A percentile compares a stretch with the other conserved stretches of the same genome.
Conservation (phyloP, 805 yeast species). For the Ogataea saltuana region DNA sequence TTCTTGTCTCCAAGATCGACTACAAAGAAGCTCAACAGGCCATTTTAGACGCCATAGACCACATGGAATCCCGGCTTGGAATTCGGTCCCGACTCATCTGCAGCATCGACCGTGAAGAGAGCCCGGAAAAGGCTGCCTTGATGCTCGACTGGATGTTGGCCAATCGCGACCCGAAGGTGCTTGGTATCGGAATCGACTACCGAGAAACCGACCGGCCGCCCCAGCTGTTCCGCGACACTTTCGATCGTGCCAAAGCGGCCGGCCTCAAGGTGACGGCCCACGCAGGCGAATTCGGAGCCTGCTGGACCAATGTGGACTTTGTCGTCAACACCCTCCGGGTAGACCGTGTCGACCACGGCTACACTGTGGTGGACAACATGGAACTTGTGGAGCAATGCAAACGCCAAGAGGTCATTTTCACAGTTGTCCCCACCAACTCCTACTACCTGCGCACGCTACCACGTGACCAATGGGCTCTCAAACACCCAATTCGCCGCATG, state of each 20-base stretch:
- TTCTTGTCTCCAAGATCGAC: slow-evolving; percentile 30
- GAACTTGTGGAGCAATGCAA: slow-evolving; percentile 28
- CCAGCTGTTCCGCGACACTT: slow-evolving; percentile 30
- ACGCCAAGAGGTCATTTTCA: slow-evolving; percentile 24
- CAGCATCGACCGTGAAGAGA: slow-evolving; percentile 33
- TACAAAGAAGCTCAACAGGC: slow-evolving; percentile 31
- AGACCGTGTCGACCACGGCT: slow-evolving; percentile 35
- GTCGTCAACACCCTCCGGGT: slow-evolving; percentile 29
- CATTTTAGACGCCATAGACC: slow-evolving; percentile 29
- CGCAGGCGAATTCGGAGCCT: slow-evolving; percentile 35
- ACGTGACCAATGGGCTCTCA: slow-evolving; percentile 33
- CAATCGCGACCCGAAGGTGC: slow-evolving; percentile 23
- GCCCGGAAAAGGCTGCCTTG: slow-evolving; percentile 28
- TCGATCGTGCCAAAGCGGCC: slow-evolving; percentile 23
- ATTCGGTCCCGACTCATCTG: slow-evolving; percentile 29
- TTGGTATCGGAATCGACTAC: slow-evolving; percentile 37
- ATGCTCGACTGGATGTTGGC: slow-evolving; percentile 35
- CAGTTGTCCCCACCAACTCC: slow-evolving; percentile 37
- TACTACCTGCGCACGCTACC: slow-evolving; percentile 31
- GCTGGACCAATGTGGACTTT: slow-evolving; percentile 32
- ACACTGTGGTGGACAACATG: slow-evolving; percentile 32
- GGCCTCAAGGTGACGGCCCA: slow-evolving; percentile 35
- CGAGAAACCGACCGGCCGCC: slow-evolving; percentile 35
- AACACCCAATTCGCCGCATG: slow-evolving; percentile 36
- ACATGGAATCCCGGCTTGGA: slow-evolving; percentile 23